Evolutionary conservation across 2,329 filamentous ascomycete genomes (phyloP).

Genomic region (Arthrobotrys musiformis): DNA sequence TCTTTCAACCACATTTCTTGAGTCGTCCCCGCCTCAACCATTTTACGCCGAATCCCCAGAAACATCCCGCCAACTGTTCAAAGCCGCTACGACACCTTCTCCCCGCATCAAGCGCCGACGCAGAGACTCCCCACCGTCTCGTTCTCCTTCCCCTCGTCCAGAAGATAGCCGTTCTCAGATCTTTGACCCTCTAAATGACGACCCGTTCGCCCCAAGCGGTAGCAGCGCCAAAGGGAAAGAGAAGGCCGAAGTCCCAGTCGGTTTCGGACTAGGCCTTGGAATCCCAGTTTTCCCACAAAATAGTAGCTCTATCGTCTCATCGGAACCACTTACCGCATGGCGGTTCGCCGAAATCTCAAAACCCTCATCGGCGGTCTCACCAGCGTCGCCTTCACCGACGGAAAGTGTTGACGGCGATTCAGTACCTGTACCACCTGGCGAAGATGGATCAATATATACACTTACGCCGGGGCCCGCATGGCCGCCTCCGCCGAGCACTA

Average conservation of each 20-base stretch:
- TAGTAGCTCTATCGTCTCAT: background rate
- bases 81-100: constrained; percentile 49
- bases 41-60: constrained; percentile 52
- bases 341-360: constrained; percentile 47
- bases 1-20: constrained; percentile 30
- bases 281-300: constrained; percentile 38
- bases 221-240: constrained; percentile 39
- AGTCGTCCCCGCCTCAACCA: constrained; percentile 33
- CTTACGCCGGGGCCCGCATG: constrained; percentile 48
- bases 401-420: constrained; percentile 48
- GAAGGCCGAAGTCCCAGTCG: constrained; percentile 24
- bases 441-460: constrained; percentile 42
- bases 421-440: constrained; percentile 29
- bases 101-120: constrained; percentile 41
- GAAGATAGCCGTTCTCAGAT: constrained; percentile 36
- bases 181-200: constrained; percentile 19
- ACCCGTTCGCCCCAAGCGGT: constrained; percentile 29
- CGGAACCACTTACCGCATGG: constrained; percentile 39
- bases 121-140: constrained; percentile 30
- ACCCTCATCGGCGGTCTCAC: constrained; percentile 19
- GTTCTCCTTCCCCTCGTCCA: constrained; percentile 29
- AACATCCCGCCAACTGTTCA: constrained; percentile 44
- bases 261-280: constrained; percentile 46
- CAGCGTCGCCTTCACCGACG: constrained; percentile 45
- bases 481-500: constrained; percentile 45